Percentiles rank a stretch among this genome's conserved stretches.
Conservation (phyloP, 257 asterid species). For the Jacaranda mimosifolia region DNA sequence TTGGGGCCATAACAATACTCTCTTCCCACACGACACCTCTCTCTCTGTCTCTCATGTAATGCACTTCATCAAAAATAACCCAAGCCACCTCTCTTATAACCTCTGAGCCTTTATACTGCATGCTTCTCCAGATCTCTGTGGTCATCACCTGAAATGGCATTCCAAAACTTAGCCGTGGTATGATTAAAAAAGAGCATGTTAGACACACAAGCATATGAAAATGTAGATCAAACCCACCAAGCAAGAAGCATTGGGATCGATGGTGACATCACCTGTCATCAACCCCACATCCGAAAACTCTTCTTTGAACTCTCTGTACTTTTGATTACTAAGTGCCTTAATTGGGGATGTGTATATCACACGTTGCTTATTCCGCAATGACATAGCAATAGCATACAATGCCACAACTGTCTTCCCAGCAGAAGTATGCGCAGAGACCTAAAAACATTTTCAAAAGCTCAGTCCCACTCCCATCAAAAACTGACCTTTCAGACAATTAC, state of each 20-base stretch:
- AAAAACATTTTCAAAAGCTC: conserved; percentile 21
- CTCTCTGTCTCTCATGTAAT: conserved; percentile 98
- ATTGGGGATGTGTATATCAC: conserved; percentile 95
- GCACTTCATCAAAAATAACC: conserved; percentile 97
- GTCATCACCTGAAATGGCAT: conserved; percentile 86
- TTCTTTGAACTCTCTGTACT: conserved; percentile 95
- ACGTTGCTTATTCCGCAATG: conserved; percentile 80
- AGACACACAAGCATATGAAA: conserved; percentile 23
- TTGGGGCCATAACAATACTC: conserved; percentile 95
- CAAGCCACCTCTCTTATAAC: conserved; percentile 94
- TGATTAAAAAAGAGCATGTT: conserved; percentile 19
- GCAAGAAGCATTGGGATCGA: conserved; percentile 96
- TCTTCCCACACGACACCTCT: conserved; percentile 99
- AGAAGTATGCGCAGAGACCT: conserved; percentile 98
- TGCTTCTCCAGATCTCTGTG: conserved; percentile 98
- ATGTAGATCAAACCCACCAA: conserved; percentile 67
- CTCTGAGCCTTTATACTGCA: conserved; percentile 98
- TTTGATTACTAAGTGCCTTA: conserved; percentile 97
- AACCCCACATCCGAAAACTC: conserved; percentile 98
- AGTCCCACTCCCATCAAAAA: conserved; percentile 29
- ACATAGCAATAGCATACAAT: conserved; percentile 91
- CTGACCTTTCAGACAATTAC: conserved; percentile 2
- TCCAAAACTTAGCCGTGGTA: conserved; percentile 29
- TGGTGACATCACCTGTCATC: conserved; percentile 99
- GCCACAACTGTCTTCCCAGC: conserved; percentile 99